A percentile compares a stretch with the other conserved stretches of the same genome.
phyloP scores from a whole-genome alignment of 2,329 filamentous ascomycete genomes.

The Fusarium scirpi region DNA sequence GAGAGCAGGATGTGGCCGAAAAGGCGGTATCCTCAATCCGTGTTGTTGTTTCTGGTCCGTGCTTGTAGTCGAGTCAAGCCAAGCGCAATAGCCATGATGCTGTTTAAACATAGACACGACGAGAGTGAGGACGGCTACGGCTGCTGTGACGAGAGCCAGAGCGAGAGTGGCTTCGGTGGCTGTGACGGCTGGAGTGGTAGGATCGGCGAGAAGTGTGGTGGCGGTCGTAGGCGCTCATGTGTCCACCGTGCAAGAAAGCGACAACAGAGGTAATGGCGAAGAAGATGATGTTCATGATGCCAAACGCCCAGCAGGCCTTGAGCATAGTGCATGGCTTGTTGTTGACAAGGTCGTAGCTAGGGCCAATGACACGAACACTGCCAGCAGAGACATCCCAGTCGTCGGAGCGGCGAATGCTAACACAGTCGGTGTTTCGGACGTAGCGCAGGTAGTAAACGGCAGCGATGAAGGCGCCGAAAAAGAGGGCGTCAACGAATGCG shows the following conservation, averaged over 20 bases:
- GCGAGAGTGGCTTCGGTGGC: slow-evolving; percentile 56
- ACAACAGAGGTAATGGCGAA: slow-evolving; percentile 83
- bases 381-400: slow-evolving; percentile 71
- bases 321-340: slow-evolving; percentile 91
- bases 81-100: neutral
- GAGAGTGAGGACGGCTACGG: slow-evolving; percentile 62
- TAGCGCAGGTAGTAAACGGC: slow-evolving; percentile 70
- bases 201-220: slow-evolving; percentile 48
- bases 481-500: slow-evolving; percentile 68
- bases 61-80: neutral
- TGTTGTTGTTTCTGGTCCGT: slow-evolving; percentile 11
- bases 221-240: slow-evolving; percentile 59
- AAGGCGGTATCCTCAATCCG: neutral
- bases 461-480: slow-evolving; percentile 74
- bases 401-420: slow-evolving; percentile 62
- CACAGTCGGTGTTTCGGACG: slow-evolving; percentile 75
- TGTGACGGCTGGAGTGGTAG: slow-evolving; percentile 55
- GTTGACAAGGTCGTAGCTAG: slow-evolving; percentile 64
- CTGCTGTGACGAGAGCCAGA: slow-evolving; percentile 55
- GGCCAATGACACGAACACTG: slow-evolving; percentile 66
- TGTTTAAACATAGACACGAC: slow-evolving; percentile 61
- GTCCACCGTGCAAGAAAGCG: slow-evolving; percentile 70
- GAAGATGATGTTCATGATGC: slow-evolving; percentile 86
- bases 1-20: slow-evolving; percentile 1
- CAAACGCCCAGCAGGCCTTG: slow-evolving; percentile 89